Percentiles rank a stretch among this genome's conserved stretches.
phyloP scores from a whole-genome alignment of 768 basidiomycete genomes.

The Mycena maculata region DNA sequence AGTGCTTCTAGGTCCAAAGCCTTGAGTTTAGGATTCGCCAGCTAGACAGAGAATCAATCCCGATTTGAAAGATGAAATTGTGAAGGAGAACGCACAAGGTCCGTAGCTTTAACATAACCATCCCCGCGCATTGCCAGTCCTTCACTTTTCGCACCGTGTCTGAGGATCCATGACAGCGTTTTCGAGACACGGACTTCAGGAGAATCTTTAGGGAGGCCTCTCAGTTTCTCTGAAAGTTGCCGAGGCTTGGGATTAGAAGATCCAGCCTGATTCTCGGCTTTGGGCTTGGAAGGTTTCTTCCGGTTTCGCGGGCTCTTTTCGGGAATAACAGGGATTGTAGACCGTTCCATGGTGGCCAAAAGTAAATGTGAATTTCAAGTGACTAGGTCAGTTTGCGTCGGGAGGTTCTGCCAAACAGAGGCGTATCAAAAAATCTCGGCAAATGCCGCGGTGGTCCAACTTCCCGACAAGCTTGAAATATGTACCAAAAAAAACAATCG shows the following conservation, averaged over 20 bases:
- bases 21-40: conserved; percentile 76
- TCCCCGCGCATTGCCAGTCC: conserved; percentile 82
- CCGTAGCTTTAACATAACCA: conserved; percentile 85
- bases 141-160: conserved; percentile 87
- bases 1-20: conserved; percentile 65
- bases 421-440: no score
- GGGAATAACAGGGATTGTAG: neutral
- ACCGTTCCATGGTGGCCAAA: neutral
- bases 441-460: no score
- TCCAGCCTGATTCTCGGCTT: conserved; percentile 15
- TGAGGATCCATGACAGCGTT: conserved; percentile 90
- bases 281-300: conserved; percentile 28
- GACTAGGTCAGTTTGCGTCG: neutral
- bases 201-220: conserved; percentile 71
- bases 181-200: conserved; percentile 83
- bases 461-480: no score
- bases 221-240: conserved; percentile 52
- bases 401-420: neutral
- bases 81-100: conserved; percentile 72
- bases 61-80: neutral
- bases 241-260: conserved; percentile 4
- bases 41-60: conserved; percentile 52
- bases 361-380: neutral
- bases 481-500: no score
- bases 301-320: conserved; percentile 17